Evolutionary conservation across 1,139 yeast species (phyloP), one percentile per base, ranked within the genome.

Genomic region (Wickerhamiella infanticola): DNA sequence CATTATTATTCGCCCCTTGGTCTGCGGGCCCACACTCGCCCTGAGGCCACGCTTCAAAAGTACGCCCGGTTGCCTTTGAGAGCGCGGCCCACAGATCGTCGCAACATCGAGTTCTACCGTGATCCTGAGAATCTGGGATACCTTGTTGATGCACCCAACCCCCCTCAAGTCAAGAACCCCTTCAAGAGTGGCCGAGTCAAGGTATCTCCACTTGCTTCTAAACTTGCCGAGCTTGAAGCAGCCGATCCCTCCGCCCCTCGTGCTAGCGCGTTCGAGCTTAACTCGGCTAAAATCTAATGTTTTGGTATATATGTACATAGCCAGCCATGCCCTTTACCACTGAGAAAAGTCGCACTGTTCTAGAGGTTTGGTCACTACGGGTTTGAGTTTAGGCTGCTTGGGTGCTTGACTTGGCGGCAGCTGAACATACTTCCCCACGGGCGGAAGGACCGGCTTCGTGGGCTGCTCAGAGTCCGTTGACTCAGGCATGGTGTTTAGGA

Each of bases 81-180:
- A 45, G 93, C 97, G 3, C 75, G 88, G 63, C 98, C 98, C 25
- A 81, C 80, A 6, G 79, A 75, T 55, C 76, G 84, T 64, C 80
- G 84, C 66, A 86, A 81, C 58, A 79, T 90, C 50, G 77, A 75
- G 51, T 85, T 71, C 63, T 90, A 90, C 65, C 75, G 90, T 42
- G 73, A 76, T 60, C 73, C 74, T 5, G 78, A 71, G 37, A 78
- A 77, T 59, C 74, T 86, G 53, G 97, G 98, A 3, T 88, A 84
- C 60, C 67, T 88, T 56, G 65, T 57, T 11, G 65, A 51, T 36
- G 54, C 64, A 2, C 61, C 63, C 4, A 58, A 56, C 24, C 63
- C 66, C 1, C 63, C 65, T 26, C 51, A 51, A 27, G 54, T 62
- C 50, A 59, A 59, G 55, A 48, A 46, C 5, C 49, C 46, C 37